A percentile compares a stretch with the other conserved stretches of the same genome.
Evolutionary conservation across 2,329 filamentous ascomycete genomes (phyloP).

Genomic region (Aspergillus fructus): DNA sequence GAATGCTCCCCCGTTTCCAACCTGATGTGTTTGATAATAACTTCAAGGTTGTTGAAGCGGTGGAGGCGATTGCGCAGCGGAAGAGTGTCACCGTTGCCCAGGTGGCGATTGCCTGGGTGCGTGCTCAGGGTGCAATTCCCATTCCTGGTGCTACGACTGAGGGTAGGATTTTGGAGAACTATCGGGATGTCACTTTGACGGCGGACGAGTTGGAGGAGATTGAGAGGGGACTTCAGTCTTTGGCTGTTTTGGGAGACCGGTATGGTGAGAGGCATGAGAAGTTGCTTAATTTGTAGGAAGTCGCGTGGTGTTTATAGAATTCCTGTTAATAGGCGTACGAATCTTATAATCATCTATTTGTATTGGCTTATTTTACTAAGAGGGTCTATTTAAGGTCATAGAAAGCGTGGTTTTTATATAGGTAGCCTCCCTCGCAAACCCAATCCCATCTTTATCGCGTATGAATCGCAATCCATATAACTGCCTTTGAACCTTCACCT

Average conservation of each 20-base stretch:
- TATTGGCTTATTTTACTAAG: no score
- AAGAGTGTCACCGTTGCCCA: conserved; percentile 64
- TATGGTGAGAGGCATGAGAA: conserved; percentile 1
- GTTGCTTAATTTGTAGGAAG: background rate
- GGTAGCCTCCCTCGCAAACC: no score
- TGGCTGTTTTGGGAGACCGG: background rate
- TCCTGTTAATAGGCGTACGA: no score
- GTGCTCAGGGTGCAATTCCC: conserved; percentile 45
- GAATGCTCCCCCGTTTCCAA: conserved; percentile 57
- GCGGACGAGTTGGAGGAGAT: conserved; percentile 32
- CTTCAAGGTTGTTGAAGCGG: conserved; percentile 58
- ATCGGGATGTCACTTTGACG: conserved; percentile 21
- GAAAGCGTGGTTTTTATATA: no score
- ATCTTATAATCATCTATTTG: no score
- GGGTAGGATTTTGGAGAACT: conserved; percentile 32
- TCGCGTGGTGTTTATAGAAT: no score
- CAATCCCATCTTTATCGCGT: no score
- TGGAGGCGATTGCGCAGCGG: conserved; percentile 58
- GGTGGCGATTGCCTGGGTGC: conserved; percentile 65
- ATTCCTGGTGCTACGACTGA: conserved; percentile 30
- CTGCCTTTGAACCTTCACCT: no score
- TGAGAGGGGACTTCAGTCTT: background rate
- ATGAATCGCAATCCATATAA: no score
- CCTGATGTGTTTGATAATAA: conserved; percentile 64
- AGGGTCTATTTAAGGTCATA: no score